Percentiles rank a stretch among this genome's conserved stretches.
Conservation (phyloP, 768 basidiomycete genomes). For the Pholiota microspora region DNA sequence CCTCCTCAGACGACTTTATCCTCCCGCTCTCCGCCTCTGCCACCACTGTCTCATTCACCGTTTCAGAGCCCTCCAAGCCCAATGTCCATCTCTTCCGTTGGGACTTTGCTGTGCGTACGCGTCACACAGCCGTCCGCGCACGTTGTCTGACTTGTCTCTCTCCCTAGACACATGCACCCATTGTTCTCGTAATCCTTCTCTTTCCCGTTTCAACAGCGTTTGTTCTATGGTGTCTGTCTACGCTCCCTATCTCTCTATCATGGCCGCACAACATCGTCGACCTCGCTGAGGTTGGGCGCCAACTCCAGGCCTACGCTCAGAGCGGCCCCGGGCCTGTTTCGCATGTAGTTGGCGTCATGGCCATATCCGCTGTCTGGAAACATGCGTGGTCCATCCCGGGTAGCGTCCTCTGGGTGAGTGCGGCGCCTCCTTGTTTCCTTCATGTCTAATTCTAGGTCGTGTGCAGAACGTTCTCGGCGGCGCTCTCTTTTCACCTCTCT, state of each 20-base stretch:
- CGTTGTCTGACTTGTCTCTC: constrained; percentile 4
- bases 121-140: constrained; percentile 8
- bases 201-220: constrained; percentile 69
- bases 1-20: constrained; percentile 39
- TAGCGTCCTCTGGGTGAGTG: constrained; percentile 82
- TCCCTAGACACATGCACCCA: constrained; percentile 36
- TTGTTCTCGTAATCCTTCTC: constrained; percentile 46
- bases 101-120: constrained; percentile 28
- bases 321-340: constrained; percentile 59
- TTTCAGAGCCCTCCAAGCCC: constrained; percentile 29
- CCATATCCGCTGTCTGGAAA: constrained; percentile 88
- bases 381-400: constrained; percentile 98
- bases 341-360: constrained; percentile 82
- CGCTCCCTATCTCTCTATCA: constrained; percentile 72
- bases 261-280: constrained; percentile 80
- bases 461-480: constrained; percentile 85
- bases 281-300: constrained; percentile 69
- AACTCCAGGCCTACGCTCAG: constrained; percentile 77
- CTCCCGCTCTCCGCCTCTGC: constrained; percentile 33
- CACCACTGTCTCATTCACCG: constrained; percentile 39
- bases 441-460: constrained; percentile 11
- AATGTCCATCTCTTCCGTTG: constrained; percentile 21
- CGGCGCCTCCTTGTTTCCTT: constrained; percentile 11
- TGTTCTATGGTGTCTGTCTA: constrained; percentile 69
- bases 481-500: constrained; percentile 78